These are phyloP conservation scores for Tolypocladium guangdongense DNA, from an alignment of 2,329 filamentous ascomycete genomes.

Conservation along the genomic window DNA sequence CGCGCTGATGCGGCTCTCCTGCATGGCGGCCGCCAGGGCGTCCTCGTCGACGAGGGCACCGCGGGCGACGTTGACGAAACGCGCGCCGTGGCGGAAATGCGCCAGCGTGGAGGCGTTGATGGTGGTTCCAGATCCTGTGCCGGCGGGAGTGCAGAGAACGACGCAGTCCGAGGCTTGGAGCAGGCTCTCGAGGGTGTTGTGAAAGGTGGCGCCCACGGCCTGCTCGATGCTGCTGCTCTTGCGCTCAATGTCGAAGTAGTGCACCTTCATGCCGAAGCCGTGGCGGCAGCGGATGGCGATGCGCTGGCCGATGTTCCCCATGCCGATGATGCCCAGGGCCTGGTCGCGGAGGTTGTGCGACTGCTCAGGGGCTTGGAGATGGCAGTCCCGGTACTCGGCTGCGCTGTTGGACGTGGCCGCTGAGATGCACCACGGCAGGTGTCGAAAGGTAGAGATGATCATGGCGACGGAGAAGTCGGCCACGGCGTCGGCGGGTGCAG, in stretches of 20 bases:
- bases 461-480: conserved; percentile 61
- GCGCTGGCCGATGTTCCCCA: conserved; percentile 54
- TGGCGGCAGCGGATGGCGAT: conserved; percentile 42
- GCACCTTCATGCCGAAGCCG: conserved; percentile 56
- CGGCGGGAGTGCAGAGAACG: conserved; percentile 48
- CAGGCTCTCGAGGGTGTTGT: conserved; percentile 39
- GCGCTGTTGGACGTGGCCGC: conserved; percentile 34
- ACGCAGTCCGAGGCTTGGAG: conserved; percentile 45
- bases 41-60: conserved; percentile 55
- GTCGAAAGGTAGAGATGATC: conserved; percentile 58
- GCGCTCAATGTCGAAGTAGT: conserved; percentile 49
- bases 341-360: conserved; percentile 54
- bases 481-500: conserved; percentile 60
- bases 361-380: conserved; percentile 44
- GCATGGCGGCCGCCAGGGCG: conserved; percentile 48
- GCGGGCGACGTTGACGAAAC: conserved; percentile 56
- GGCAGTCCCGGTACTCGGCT: conserved; percentile 42
- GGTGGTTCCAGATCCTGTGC: conserved; percentile 24
- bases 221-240: conserved; percentile 32
- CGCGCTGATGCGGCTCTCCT: conserved; percentile 34
- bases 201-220: conserved; percentile 35
- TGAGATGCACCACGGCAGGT: conserved; percentile 51
- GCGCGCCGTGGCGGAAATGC: conserved; percentile 40
- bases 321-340: conserved; percentile 54
- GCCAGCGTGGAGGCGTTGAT: conserved; percentile 36